Evolutionary conservation across 1,284 basidiomycete species (phyloP), one percentile per base, ranked within the genome.

Genomic region (Paramarasmius palmivorus): DNA sequence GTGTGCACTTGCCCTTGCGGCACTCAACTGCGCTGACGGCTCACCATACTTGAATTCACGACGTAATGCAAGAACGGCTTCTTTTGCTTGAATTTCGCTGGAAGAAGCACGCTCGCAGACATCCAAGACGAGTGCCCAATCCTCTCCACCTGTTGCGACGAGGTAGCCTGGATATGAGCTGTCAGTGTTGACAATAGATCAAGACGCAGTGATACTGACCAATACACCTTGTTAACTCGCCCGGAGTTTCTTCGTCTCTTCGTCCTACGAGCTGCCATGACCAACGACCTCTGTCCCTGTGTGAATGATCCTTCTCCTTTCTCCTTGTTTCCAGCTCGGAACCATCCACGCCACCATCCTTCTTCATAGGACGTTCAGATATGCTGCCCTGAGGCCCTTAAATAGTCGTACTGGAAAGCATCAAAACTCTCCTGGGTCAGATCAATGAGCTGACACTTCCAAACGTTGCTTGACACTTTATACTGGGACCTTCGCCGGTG

Each of bases 21-120:
- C 88, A 17, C 87, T 83, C 9, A 90, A 70, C 66, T 90, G 88
- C 14, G 83, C 81, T 25, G 82, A 66, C 3, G 88, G 84, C 60
- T 87, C 84, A 9, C 85, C 88, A 60, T 86, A 88, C 84, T 90
- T 90, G 75, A 92, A 88, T 67, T 92, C 89, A 38, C 83, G 77
- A 41, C 88, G 70, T 32, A 93, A 71, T 1, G 90, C 86, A 50
- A 83, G 83, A 15, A 85, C 79, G 0, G 88, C 88, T 61, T 91
- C 88, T 64, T 87, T 91, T 10, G 90, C 89, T 53, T 81, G 82
- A 9, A 69, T 63, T 56, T 91, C 88, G 62, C 61, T 88, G 0
- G 78, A 68, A 1, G 85, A 87, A 0, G 87, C 85, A 45, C 84
- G 76, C 50, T 92, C 89, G 60, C 88, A 90, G 17, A 92, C 83